phyloP scores from a whole-genome alignment of 2,329 filamentous ascomycete genomes.

The Penicillium olsonii region DNA sequence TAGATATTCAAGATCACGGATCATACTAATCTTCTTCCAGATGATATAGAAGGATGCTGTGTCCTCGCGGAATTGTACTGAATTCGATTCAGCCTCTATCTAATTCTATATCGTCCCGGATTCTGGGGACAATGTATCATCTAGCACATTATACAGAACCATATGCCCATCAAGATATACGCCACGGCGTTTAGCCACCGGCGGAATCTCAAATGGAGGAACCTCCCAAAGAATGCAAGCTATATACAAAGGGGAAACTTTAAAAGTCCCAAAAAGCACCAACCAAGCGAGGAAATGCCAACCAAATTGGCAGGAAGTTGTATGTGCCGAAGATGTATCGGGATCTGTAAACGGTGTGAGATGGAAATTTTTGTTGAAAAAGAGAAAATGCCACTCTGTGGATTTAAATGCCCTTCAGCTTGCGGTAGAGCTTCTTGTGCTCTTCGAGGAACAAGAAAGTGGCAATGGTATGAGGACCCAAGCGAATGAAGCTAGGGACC shows the following conservation, averaged over 20 bases:
- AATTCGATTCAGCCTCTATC: conserved; percentile 22
- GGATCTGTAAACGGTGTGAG: conserved; percentile 8
- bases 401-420: conserved; percentile 46
- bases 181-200: background rate
- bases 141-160: conserved; percentile 12
- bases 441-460: conserved; percentile 69
- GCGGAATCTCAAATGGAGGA: conserved; percentile 4
- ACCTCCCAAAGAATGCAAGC: conserved; percentile 20
- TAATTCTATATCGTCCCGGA: conserved; percentile 23
- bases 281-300: conserved; percentile 18
- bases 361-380: background rate
- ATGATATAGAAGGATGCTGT: background rate
- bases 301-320: conserved; percentile 8
- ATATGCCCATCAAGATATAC: conserved; percentile 1
- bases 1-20: background rate
- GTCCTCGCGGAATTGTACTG: conserved; percentile 19
- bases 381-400: conserved; percentile 11
- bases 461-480: conserved; percentile 66
- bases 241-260: conserved; percentile 24
- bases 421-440: conserved; percentile 64
- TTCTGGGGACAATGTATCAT: conserved; percentile 9
- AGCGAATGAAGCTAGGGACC: conserved; percentile 66
- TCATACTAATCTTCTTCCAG: too few species aligned
- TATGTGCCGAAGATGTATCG: conserved; percentile 16
- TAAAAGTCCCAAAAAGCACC: conserved; percentile 12